A percentile compares a stretch with the other conserved stretches of the same genome.
These are phyloP conservation scores for Primulina tabacum DNA, from an alignment of 257 asterid genomes.

Conservation along the genomic window DNA sequence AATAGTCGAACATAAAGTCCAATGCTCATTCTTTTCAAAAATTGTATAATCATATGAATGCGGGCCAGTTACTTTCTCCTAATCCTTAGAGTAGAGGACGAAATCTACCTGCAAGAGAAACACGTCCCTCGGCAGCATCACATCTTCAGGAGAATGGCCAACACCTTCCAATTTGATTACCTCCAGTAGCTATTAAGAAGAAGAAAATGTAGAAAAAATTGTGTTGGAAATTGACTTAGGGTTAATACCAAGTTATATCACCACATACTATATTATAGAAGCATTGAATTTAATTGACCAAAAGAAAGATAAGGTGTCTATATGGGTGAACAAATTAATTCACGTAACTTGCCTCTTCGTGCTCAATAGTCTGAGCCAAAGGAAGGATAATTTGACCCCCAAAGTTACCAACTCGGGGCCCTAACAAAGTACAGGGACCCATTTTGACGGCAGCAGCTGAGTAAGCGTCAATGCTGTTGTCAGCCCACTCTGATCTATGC, in stretches of 20 bases:
- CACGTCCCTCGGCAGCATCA: conserved; percentile 67
- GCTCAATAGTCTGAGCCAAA: conserved; percentile 79
- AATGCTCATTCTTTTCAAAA: background rate
- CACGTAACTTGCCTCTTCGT: conserved; percentile 72
- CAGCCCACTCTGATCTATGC: conserved; percentile 97
- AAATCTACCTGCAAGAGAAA: conserved; percentile 72
- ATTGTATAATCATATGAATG: background rate
- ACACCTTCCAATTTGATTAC: conserved; percentile 79
- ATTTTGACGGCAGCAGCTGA: conserved; percentile 73
- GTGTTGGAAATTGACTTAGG: background rate
- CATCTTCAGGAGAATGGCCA: conserved; percentile 64
- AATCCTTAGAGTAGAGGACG: background rate
- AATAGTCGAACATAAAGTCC: background rate
- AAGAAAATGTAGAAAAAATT: conserved; percentile 3
- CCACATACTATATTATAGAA: background rate
- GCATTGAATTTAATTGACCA: background rate
- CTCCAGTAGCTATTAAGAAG: conserved; percentile 65
- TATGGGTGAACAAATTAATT: background rate
- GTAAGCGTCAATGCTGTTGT: conserved; percentile 70
- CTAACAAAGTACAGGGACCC: conserved; percentile 61
- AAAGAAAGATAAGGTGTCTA: background rate
- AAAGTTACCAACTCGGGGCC: conserved; percentile 52
- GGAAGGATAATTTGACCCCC: conserved; percentile 91
- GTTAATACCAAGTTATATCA: background rate
- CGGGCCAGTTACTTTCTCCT: background rate